Evolutionary conservation across 2,329 filamentous ascomycete species (phyloP).

Genomic region (Fonsecaea erecta): DNA sequence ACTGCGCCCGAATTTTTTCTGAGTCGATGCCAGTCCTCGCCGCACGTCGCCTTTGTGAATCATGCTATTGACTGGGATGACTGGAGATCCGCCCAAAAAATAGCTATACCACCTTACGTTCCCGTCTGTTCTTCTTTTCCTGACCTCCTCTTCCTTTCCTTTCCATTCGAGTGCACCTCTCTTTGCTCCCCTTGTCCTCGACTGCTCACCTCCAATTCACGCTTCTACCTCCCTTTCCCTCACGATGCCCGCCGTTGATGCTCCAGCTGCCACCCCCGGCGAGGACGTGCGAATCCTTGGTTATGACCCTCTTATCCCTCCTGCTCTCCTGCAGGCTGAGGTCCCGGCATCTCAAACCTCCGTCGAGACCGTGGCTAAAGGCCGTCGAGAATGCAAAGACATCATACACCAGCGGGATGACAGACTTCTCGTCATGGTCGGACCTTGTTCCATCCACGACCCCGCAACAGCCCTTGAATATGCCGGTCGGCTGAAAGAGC

Average conservation of each 20-base stretch:
- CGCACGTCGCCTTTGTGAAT: constrained; percentile 23
- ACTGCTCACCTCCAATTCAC: neutral
- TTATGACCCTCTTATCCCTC: constrained; percentile 90
- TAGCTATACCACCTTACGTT: constrained; percentile 7
- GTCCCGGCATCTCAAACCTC: constrained; percentile 63
- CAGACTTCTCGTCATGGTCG: constrained; percentile 78
- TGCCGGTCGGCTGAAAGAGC: constrained; percentile 77
- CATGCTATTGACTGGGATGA: constrained; percentile 13
- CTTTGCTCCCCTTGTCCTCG: neutral
- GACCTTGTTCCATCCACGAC: constrained; percentile 97
- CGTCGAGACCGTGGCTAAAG: constrained; percentile 60
- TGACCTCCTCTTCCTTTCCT: neutral
- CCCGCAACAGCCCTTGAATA: constrained; percentile 88
- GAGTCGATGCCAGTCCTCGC: constrained; percentile 14
- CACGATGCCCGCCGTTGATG: constrained; percentile 51
- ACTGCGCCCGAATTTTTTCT: neutral
- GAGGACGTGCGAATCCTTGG: constrained; percentile 67
- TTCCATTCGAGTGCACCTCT: neutral
- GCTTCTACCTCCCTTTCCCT: constrained; percentile 63
- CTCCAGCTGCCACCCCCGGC: constrained; percentile 25
- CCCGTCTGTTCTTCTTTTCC: neutral
- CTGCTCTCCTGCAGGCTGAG: constrained; percentile 93
- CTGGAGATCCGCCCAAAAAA: neutral
- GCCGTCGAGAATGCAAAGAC: constrained; percentile 64
- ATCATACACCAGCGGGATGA: constrained; percentile 66